Percentiles rank a stretch among this genome's conserved stretches.
Conservation (phyloP, 1,284 basidiomycete genomes). For the Pseudozyma hubeiensis region DNA sequence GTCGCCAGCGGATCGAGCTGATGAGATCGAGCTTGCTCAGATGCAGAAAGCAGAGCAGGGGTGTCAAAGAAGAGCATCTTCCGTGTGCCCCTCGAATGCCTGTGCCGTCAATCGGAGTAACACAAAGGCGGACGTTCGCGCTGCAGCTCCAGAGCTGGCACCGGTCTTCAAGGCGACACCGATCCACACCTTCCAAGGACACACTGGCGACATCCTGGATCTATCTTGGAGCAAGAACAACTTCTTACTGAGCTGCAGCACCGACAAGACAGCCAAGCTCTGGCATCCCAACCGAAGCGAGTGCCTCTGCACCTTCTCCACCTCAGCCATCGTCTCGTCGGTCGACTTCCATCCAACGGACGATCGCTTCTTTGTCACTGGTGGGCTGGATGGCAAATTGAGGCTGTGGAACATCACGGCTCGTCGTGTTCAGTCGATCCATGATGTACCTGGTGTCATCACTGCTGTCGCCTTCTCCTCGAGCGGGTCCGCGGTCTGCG, state of each 20-base stretch:
- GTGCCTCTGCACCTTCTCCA: conserved; percentile 69
- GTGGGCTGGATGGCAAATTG: conserved; percentile 69
- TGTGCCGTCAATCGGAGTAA: conserved; percentile 1
- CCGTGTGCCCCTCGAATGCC: not conserved
- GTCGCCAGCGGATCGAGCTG: conserved; percentile 29
- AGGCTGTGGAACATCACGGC: conserved; percentile 68
- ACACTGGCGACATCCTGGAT: conserved; percentile 68
- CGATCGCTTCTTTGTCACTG: conserved; percentile 69
- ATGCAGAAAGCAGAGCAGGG: conserved; percentile 5
- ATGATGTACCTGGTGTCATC: conserved; percentile 68
- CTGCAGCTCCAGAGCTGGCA: conserved; percentile 9
- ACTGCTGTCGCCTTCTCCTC: conserved; percentile 68
- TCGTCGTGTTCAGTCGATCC: conserved; percentile 44
- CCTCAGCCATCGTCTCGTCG: conserved; percentile 69
- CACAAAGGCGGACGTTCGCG: not conserved
- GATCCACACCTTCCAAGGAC: conserved; percentile 63
- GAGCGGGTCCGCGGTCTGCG: conserved; percentile 65
- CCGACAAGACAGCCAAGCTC: conserved; percentile 70
- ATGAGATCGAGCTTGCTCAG: conserved; percentile 33
- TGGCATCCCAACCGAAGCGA: conserved; percentile 68
- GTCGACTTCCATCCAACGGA: conserved; percentile 67
- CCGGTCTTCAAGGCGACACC: conserved; percentile 59
- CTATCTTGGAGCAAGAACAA: conserved; percentile 70
- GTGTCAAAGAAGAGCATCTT: conserved; percentile 3
- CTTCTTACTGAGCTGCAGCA: conserved; percentile 69